Conservation (phyloP, 2,329 filamentous ascomycete genomes). For the Talaromyces sp. region DNA sequence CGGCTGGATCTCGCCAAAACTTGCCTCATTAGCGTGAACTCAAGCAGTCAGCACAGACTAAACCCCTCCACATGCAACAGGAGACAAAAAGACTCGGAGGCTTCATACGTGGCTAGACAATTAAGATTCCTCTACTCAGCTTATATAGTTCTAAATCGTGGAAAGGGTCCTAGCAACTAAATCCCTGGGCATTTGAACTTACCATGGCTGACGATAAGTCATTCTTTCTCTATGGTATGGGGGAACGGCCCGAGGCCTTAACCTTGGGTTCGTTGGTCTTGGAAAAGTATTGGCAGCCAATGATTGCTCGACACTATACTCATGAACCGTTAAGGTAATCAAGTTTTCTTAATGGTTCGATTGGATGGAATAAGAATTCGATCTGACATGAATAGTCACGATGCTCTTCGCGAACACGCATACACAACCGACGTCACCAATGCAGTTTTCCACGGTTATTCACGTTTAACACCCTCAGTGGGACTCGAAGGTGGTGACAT, state of each 20-base stretch:
- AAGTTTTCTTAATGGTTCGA: no score
- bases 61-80: not conserved
- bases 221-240: constrained; percentile 30
- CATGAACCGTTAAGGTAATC: constrained; percentile 26
- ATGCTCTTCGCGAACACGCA: constrained; percentile 21
- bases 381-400: not conserved
- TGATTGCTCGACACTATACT: constrained; percentile 29
- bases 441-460: constrained; percentile 21
- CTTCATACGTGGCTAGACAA: not conserved
- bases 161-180: no score
- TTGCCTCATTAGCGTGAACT: constrained; percentile 13
- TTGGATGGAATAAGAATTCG: no score
- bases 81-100: not conserved
- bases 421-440: constrained; percentile 21
- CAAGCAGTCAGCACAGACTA: constrained; percentile 1
- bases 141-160: no score
- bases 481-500: constrained; percentile 25
- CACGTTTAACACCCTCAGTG: constrained; percentile 18
- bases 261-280: constrained; percentile 29
- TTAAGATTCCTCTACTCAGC: no score
- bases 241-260: constrained; percentile 29
- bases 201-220: constrained; percentile 22
- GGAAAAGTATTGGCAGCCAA: constrained; percentile 31
- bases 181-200: not conserved
- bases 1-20: constrained; percentile 15